phyloP scores from a whole-genome alignment of 2,329 filamentous ascomycete genomes.

The Trichophyton simii region DNA sequence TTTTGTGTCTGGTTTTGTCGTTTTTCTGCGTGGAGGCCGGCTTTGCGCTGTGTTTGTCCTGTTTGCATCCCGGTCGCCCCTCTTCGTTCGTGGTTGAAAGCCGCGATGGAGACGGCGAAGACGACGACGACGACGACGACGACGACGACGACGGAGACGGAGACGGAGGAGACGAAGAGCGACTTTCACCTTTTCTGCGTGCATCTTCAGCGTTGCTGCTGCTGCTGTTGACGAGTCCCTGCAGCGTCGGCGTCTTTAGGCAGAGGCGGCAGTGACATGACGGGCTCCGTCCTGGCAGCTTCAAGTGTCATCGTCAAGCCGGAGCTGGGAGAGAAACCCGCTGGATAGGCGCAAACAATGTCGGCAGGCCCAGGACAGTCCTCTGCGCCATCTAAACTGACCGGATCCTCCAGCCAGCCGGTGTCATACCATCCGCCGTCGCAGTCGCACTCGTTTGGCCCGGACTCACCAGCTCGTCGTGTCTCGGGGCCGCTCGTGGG shows the following conservation, averaged over 20 bases:
- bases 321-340: background rate
- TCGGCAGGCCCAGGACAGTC: slow-evolving; percentile 29
- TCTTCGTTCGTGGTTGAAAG: background rate
- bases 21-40: background rate
- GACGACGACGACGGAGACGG: no score
- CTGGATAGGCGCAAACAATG: slow-evolving; percentile 22
- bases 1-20: no score
- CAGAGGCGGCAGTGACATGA: background rate
- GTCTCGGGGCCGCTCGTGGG: slow-evolving; percentile 31
- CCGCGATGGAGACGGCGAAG: background rate
- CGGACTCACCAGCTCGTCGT: slow-evolving; percentile 28
- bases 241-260: background rate
- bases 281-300: background rate
- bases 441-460: slow-evolving; percentile 20
- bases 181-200: no score
- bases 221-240: no score
- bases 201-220: background rate
- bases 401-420: slow-evolving; percentile 25
- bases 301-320: background rate
- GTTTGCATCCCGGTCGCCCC: background rate
- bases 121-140: no score
- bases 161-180: no score
- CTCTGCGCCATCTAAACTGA: slow-evolving; percentile 28
- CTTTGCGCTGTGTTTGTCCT: background rate
- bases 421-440: slow-evolving; percentile 17